phyloP scores from a whole-genome alignment of 2,329 filamentous ascomycete genomes.

The Nemania sp. region DNA sequence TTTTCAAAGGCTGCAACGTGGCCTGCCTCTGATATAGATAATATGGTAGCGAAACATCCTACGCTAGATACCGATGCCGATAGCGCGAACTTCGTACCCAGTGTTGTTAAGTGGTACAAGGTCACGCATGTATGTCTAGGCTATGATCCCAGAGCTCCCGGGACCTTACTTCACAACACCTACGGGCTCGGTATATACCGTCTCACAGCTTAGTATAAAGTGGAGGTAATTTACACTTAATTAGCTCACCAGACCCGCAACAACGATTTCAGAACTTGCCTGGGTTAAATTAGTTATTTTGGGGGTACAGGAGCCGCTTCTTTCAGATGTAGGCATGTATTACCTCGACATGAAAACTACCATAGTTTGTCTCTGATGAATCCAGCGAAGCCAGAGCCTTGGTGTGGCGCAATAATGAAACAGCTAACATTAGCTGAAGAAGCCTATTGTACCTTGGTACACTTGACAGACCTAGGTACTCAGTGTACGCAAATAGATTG shows the following conservation, averaged over 20 bases:
- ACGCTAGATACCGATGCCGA: slow-evolving; percentile 10
- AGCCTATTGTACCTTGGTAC: slow-evolving; percentile 2
- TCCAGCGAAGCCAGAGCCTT: slow-evolving; percentile 26
- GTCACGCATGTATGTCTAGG: not conserved
- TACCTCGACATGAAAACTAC: slow-evolving; percentile 5
- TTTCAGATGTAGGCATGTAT: not conserved
- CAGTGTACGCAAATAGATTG: too few relatives aligned
- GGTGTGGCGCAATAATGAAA: slow-evolving; percentile 30
- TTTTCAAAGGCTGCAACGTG: slow-evolving; percentile 29
- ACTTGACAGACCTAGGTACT: too few relatives aligned
- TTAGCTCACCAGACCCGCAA: too few relatives aligned
- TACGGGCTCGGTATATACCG: not conserved
- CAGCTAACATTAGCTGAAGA: slow-evolving; percentile 26
- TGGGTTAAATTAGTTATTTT: slow-evolving; percentile 29
- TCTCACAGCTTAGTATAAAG: not conserved
- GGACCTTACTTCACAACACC: not conserved
- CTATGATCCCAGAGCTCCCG: too few relatives aligned
- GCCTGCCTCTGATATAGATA: slow-evolving; percentile 17
- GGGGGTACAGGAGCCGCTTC: not conserved
- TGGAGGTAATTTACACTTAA: not conserved
- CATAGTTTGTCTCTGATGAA: slow-evolving; percentile 14
- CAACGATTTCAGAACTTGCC: not conserved
- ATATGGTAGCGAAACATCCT: slow-evolving; percentile 20
- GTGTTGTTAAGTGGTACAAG: not conserved
- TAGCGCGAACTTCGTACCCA: not conserved